phyloP scores from a whole-genome alignment of 768 basidiomycete species.

The Nidularia pulvinata region DNA sequence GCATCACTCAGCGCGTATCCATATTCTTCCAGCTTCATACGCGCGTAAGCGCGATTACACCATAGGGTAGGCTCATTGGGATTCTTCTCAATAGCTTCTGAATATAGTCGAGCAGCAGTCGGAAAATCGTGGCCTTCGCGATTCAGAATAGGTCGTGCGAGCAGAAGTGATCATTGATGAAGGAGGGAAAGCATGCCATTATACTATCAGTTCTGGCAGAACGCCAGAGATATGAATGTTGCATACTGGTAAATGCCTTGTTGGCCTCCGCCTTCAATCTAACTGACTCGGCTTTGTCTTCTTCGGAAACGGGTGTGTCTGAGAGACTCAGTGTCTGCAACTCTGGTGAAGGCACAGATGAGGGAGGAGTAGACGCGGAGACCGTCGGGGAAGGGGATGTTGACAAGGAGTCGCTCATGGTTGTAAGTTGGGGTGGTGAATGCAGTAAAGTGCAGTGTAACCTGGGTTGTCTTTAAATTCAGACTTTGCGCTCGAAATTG shows the following conservation, averaged over 20 bases:
- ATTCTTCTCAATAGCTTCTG: conserved; percentile 84
- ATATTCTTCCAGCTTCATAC: conserved; percentile 92
- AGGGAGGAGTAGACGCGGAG: conserved; percentile 47
- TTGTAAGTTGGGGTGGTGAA: not conserved
- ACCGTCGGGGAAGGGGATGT: conserved; percentile 36
- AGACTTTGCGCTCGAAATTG: too few species aligned
- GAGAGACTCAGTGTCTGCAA: conserved; percentile 47
- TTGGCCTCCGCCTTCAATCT: conserved; percentile 86
- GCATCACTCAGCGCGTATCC: conserved; percentile 92
- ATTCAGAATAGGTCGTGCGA: not conserved
- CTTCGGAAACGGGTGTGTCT: conserved; percentile 57
- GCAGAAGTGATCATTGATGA: conserved; percentile 1
- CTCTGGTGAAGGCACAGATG: conserved; percentile 61
- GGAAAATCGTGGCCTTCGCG: conserved; percentile 70
- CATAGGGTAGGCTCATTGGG: conserved; percentile 88
- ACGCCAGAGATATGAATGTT: not conserved
- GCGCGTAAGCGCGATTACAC: conserved; percentile 92
- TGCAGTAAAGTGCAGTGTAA: not conserved
- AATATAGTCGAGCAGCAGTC: conserved; percentile 76
- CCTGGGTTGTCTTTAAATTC: too few species aligned
- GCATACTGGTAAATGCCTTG: conserved; percentile 76
- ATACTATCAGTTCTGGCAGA: conserved; percentile 1
- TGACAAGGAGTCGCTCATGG: conserved; percentile 18
- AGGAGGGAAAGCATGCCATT: not conserved
- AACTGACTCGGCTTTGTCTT: conserved; percentile 67